Base-by-base conservation (phyloP, 192 early-diverging fungal genomes). In the Coemansia sp. region DNA sequence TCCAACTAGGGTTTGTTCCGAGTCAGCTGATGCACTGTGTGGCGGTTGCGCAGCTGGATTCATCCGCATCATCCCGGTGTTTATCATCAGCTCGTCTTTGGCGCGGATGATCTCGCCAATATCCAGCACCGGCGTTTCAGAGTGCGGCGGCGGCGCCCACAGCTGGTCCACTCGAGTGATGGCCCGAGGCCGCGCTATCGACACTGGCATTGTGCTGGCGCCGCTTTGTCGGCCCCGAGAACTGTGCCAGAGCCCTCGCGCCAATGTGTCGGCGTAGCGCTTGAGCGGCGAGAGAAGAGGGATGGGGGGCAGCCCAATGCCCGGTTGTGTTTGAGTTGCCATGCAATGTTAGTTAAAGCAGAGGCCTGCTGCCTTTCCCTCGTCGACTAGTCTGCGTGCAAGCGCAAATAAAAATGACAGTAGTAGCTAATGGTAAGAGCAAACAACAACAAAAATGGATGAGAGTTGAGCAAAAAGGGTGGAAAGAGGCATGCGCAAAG, bases 71-170 rank as follows among this genome's bases (percentile, higher is more conserved):
- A 42, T n/a, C 11, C 40, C 15, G 40, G 40, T 42, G 31, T 42
- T 24, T 11, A 28, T 9, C 17, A 17, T 34, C 20, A 53, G 40
- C 59, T 64, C 57, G 38, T 68, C 73, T 28, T 66, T 68, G 58
- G 54, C 66, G 5, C 73, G 73, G 34, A 75, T 69, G 11, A 75
- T 75, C 25, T 65, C 63, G 61, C 61, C 46, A 21, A 75, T 65
- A 48, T 75, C 73, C 8, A 75, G 67, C 21, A 63, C 48, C 10
- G 63, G 72, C 48, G 66, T 25, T 21, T 63, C 62, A 1, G 55
- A 31, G 55, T 17, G 61, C 14, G 18, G 46, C 20, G 64, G 25
- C 12, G 42, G 64, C 49, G 17, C 23, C 38, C 63, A 54, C 10
- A 56, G 49, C 28, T 51, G 51, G 52, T 76, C 74, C 21, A 76